Evolutionary conservation across 495 filamentous ascomycete species (phyloP).

Genomic region (Letharia lupina): DNA sequence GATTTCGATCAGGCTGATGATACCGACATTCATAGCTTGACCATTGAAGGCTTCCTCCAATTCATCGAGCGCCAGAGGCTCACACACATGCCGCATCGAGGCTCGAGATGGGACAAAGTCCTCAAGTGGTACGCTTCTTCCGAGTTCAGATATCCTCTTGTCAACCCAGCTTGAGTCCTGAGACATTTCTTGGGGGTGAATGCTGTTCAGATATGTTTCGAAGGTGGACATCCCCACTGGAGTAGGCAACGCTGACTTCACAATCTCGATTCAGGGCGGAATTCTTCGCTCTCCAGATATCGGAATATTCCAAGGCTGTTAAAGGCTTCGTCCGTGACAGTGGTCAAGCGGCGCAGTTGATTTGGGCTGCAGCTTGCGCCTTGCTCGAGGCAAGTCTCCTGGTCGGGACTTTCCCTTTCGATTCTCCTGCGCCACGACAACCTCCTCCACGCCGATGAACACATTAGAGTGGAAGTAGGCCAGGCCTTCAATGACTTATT

Average conservation of each 20-base stretch:
- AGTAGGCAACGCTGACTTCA: not conserved
- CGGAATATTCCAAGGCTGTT: constrained; percentile 33
- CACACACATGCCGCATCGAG: constrained; percentile 42
- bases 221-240: too few species aligned
- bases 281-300: constrained; percentile 43
- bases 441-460: constrained; percentile 35
- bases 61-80: constrained; percentile 34
- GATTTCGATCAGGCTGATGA: constrained; percentile 20
- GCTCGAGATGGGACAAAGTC: constrained; percentile 45
- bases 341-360: constrained; percentile 42
- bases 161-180: not conserved
- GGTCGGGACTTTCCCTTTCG: constrained; percentile 40
- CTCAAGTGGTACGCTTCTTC: constrained; percentile 30
- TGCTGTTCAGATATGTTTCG: not conserved
- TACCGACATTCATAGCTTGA: constrained; percentile 17
- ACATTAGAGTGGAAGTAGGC: constrained; percentile 41
- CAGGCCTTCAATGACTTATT: constrained; percentile 45
- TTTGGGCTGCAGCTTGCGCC: constrained; percentile 44
- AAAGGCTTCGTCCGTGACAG: constrained; percentile 43
- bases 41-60: constrained; percentile 26
- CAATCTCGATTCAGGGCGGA: constrained; percentile 29
- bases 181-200: not conserved
- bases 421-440: constrained; percentile 47
- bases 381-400: constrained; percentile 44
- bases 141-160: not conserved